Conservation (phyloP, 2,329 filamentous ascomycete species). For the Thelonectria discophora region DNA sequence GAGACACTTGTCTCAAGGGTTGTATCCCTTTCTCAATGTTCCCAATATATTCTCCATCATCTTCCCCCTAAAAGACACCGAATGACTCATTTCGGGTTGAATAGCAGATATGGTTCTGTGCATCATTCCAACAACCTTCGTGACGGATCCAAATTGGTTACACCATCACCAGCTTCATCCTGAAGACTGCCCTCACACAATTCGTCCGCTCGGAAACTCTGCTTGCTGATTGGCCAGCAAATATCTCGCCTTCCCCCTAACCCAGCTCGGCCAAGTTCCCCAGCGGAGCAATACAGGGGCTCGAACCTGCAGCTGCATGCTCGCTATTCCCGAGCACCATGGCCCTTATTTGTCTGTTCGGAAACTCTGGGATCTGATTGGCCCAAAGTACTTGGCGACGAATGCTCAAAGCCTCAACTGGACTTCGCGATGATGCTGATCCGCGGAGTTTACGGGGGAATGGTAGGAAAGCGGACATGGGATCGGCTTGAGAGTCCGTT, state of each 20-base stretch:
- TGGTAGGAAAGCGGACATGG: background rate
- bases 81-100: background rate
- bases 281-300: background rate
- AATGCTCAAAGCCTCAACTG: background rate
- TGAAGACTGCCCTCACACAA: background rate
- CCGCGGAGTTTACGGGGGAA: background rate
- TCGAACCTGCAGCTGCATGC: background rate
- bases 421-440: background rate
- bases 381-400: background rate
- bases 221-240: slow-evolving; percentile 27
- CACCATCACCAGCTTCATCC: no score
- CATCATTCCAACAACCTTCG: no score
- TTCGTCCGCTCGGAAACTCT: slow-evolving; percentile 37
- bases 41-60: no score
- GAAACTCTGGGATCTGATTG: slow-evolving; percentile 34
- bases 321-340: background rate
- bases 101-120: no score
- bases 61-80: background rate
- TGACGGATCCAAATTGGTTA: background rate
- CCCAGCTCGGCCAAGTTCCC: background rate
- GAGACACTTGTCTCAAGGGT: no score
- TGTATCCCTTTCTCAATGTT: no score
- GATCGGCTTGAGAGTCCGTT: background rate
- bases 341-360: slow-evolving; percentile 32
- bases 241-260: background rate